Evolutionary conservation across 352 stramenopile species (phyloP).

Genomic region (Phytophthora pisi): DNA sequence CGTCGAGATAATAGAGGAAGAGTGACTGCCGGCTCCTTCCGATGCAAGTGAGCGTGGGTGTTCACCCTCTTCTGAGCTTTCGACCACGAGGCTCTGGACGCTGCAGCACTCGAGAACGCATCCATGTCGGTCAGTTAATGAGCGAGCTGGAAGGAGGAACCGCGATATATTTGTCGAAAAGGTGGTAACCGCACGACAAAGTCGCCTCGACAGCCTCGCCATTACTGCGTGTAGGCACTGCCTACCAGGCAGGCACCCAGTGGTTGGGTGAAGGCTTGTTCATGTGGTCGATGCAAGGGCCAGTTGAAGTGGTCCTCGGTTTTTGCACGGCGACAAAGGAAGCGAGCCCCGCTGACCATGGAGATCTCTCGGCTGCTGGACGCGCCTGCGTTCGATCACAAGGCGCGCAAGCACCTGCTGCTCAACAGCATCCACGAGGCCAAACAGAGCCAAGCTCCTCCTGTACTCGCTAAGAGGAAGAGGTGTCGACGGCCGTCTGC

Average conservation of each 20-base stretch:
- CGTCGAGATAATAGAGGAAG: conserved; percentile 23
- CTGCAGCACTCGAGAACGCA: conserved; percentile 4
- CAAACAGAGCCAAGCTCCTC: background rate
- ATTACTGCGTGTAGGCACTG: background rate
- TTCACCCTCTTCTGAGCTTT: conserved; percentile 17
- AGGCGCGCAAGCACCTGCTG: background rate
- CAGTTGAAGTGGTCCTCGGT: conserved; percentile 4
- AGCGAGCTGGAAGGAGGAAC: background rate
- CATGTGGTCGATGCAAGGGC: background rate
- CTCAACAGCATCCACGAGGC: background rate
- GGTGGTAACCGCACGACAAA: conserved; percentile 4
- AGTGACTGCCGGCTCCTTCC: conserved; percentile 15
- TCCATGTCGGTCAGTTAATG: conserved; percentile 11
- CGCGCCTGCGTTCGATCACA: background rate
- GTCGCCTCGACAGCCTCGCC: background rate
- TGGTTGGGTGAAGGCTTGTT: background rate
- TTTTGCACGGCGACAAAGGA: conserved; percentile 2
- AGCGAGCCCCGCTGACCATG: background rate
- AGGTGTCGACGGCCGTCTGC: conserved; percentile 1
- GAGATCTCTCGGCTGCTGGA: conserved; percentile 4
- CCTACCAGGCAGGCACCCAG: too few species aligned
- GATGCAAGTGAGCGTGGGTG: background rate
- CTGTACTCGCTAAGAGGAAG: conserved; percentile 1
- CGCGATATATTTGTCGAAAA: conserved; percentile 3
- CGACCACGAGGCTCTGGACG: conserved; percentile 16